These are phyloP conservation scores for Chaetomium sp. DNA, from an alignment of 2,329 filamentous ascomycete species.

Conservation along the genomic window DNA sequence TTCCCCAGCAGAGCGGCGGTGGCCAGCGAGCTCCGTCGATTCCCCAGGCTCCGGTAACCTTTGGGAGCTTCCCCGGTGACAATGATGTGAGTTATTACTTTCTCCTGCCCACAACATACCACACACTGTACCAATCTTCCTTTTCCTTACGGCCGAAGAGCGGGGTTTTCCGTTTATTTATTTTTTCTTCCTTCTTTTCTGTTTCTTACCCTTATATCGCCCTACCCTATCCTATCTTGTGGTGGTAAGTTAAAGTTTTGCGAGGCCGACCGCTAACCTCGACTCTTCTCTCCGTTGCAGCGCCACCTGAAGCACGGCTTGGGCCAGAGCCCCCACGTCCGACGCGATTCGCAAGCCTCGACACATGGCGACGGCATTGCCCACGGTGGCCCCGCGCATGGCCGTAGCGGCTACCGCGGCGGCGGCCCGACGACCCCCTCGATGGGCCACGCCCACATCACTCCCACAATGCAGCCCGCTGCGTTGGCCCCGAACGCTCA, in stretches of 20 bases:
- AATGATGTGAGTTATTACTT: slow-evolving; percentile 59
- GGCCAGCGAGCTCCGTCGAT: slow-evolving; percentile 77
- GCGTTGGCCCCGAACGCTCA: slow-evolving; percentile 62
- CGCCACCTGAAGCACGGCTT: slow-evolving; percentile 64
- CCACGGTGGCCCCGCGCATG: slow-evolving; percentile 52
- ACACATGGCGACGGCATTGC: slow-evolving; percentile 66
- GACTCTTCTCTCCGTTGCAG: slow-evolving; percentile 32
- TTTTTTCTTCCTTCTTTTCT: not conserved
- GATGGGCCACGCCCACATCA: slow-evolving; percentile 47
- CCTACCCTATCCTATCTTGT: too few species aligned
- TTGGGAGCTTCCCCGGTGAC: slow-evolving; percentile 77
- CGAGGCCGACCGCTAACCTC: slow-evolving; percentile 14
- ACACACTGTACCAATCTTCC: too few species aligned
- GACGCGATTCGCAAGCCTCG: slow-evolving; percentile 81
- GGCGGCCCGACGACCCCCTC: slow-evolving; percentile 53
- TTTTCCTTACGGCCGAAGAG: too few species aligned
- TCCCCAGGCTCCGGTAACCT: slow-evolving; percentile 65
- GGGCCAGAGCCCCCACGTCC: slow-evolving; percentile 57
- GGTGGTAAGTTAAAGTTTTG: too few species aligned
- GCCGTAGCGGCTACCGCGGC: slow-evolving; percentile 47
- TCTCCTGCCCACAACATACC: not conserved
- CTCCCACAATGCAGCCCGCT: slow-evolving; percentile 60
- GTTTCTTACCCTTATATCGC: not conserved
- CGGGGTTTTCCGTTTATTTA: not conserved
- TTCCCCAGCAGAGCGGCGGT: slow-evolving; percentile 78